phyloP scores from a whole-genome alignment of 306 rosid species.

The Herpetospermum pedunculosum region DNA sequence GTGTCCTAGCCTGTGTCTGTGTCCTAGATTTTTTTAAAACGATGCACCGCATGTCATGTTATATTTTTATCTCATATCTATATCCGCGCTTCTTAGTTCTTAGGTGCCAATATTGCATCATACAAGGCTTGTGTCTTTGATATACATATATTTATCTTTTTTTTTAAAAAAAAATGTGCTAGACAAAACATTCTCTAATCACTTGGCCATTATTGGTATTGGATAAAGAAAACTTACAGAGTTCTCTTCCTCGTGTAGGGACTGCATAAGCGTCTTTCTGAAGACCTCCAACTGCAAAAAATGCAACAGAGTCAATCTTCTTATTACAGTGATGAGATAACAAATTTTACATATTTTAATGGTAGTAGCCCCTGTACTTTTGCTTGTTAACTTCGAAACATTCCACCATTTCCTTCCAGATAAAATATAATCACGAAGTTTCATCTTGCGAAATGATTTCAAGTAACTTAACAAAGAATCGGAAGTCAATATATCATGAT shows the following conservation, averaged over 20 bases:
- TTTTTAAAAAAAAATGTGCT: too few relatives aligned
- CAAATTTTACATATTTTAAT: neutral
- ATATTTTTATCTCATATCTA: too few relatives aligned
- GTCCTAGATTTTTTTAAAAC: neutral
- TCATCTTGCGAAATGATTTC: neutral
- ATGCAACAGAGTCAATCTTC: neutral
- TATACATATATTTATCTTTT: too few relatives aligned
- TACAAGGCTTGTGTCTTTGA: too few relatives aligned
- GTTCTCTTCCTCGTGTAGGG: conserved; percentile 67
- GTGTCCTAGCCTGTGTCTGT: neutral
- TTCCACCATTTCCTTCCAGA: neutral
- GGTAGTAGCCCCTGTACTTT: neutral
- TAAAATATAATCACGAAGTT: neutral
- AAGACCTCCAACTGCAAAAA: conserved; percentile 74
- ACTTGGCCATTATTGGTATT: neutral
- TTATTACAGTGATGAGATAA: neutral
- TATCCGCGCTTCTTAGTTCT: too few relatives aligned
- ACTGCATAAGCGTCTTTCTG: conserved; percentile 77
- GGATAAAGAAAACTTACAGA: conserved; percentile 29
- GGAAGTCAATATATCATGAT: neutral
- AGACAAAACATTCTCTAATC: neutral
- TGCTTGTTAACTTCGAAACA: neutral
- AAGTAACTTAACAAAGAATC: neutral
- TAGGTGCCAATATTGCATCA: too few relatives aligned
- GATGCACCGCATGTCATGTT: neutral